Base-by-base conservation (phyloP, 352 stramenopile species). In the Globisporangium sylvaticum region DNA sequence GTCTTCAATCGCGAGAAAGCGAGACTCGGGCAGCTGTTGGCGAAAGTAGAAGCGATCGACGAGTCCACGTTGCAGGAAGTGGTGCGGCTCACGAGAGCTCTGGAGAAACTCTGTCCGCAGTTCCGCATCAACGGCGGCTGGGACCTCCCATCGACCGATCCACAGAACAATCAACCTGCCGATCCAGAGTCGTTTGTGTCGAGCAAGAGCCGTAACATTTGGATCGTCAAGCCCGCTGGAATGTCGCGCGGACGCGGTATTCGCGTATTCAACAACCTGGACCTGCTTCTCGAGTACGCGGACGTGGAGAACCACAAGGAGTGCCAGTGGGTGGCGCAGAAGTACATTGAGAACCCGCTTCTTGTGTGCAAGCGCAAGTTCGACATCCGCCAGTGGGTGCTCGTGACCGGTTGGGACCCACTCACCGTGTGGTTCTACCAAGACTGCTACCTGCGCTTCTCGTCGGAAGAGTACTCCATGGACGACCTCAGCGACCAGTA, bases 341-440 rank as follows among this genome's bases (percentile, higher is more conserved):
- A 91, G 70, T 97, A 97, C 72, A 89, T 97, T 15, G 83, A 94
- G 70, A 93, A 95, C 65, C 91, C 90, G 29, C 79, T 95, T 46
- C 67, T 96, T 46, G 75, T 96, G 50, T 94, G 87, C 72, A 80
- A 81, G 44, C 85, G 88, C 72, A 98, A 98, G 78, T 97, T 97
- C 56, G 92, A 98, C 76, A 94, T 98, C 65, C 88, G 92, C 18
- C 85, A 93, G 71, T 98, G 94, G 94, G 92, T 98, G 14, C 77
- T 98, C 25, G 91, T 98, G 12, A 97, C 92, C 10, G 77, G 85
- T 34, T 98, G 91, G 91, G 96, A 98, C 63, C 94, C 94, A 25
- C 80, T 98, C 12, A 98, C 92, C 1, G 88, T 98, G 27, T 98
- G 88, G 80, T 97, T 96, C 66, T 95, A 97, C 70, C 70, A 91